These are phyloP conservation scores for Beauveria sp. DNA, from an alignment of 2,329 filamentous ascomycete genomes.

Conservation along the genomic window DNA sequence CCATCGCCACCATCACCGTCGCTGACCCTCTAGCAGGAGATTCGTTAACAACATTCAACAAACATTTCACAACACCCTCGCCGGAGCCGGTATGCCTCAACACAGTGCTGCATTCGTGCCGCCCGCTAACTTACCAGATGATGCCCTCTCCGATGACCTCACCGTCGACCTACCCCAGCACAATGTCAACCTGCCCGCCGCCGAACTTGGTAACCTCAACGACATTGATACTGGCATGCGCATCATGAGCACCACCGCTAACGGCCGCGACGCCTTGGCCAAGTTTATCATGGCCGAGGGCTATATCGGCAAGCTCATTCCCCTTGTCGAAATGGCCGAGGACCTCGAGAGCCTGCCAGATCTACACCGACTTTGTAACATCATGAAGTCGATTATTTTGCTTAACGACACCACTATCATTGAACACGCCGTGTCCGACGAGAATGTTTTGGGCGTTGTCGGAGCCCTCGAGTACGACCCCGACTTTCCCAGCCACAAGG, in stretches of 20 bases:
- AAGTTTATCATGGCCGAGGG: conserved; percentile 81
- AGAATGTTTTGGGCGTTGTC: conserved; percentile 83
- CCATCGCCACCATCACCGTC: background rate
- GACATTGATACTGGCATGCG: conserved; percentile 85
- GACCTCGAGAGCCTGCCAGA: conserved; percentile 82
- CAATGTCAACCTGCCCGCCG: conserved; percentile 65
- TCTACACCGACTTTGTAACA: conserved; percentile 87
- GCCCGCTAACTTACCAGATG: conserved; percentile 49
- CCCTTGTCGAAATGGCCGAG: conserved; percentile 80
- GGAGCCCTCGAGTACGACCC: conserved; percentile 96
- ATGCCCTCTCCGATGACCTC: conserved; percentile 79
- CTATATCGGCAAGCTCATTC: conserved; percentile 81
- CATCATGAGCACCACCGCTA: conserved; percentile 63
- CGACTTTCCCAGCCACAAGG: conserved; percentile 95
- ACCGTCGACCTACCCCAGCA: conserved; percentile 61
- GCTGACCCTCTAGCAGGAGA: conserved; percentile 52
- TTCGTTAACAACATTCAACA: conserved; percentile 84
- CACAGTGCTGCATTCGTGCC: background rate
- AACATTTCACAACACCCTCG: conserved; percentile 54
- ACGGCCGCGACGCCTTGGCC: conserved; percentile 75
- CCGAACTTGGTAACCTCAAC: conserved; percentile 71
- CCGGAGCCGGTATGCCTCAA: conserved; percentile 48
- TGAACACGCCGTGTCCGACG: conserved; percentile 85
- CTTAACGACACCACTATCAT: conserved; percentile 94
- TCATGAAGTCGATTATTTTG: conserved; percentile 93